Evolutionary conservation across 2,329 filamentous ascomycete genomes (phyloP), one percentile per base, ranked within the genome.

Genomic region (Fusarium redolens): DNA sequence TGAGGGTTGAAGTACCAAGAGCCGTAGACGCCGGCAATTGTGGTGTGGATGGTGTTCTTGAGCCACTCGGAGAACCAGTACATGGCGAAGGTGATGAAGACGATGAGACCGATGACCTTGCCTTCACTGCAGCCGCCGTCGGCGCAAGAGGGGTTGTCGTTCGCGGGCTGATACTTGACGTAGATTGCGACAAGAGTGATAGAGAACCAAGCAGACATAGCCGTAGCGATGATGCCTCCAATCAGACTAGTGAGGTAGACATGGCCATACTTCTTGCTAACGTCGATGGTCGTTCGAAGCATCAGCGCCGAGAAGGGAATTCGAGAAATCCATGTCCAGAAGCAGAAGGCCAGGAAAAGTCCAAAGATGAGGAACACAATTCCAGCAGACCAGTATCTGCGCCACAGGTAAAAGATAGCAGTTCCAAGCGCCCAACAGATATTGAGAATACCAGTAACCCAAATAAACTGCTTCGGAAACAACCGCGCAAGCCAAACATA

Each of bases 21-120:
- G 2, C 94, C 95, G 77, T 97, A 98, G 1, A 97, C 91, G 1
- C 96, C 95, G 0, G 94, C 93, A 65, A 97, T 92, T 30, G 91
- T 95, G 4, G 92, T 92, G 80, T 98, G 95, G 51, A 97, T 93
- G 1, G 93, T 95, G 82, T 97, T 97, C 85, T 98, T 98, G 76
- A 98, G 85, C 88, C 93, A 96, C 81, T 98, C 96, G 4, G 93
- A 92, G 72, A 97, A 91, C 96, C 96, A 98, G 83, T 97, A 98
- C 83, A 92, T 93, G 59, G 95, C 92, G 78, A 98, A 98, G 0
- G 95, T 97, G 74, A 95, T 89, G 80, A 97, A 98, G 22, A 92
- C 93, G 9, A 97, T 85, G 35, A 98, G 83, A 0, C 95, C 95
- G 68, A 95, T 95, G 48, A 98, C 93, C 73, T 92, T 96, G 57